Conservation (phyloP, 2,329 filamentous ascomycete species). For the Hyphodiscus sp. region DNA sequence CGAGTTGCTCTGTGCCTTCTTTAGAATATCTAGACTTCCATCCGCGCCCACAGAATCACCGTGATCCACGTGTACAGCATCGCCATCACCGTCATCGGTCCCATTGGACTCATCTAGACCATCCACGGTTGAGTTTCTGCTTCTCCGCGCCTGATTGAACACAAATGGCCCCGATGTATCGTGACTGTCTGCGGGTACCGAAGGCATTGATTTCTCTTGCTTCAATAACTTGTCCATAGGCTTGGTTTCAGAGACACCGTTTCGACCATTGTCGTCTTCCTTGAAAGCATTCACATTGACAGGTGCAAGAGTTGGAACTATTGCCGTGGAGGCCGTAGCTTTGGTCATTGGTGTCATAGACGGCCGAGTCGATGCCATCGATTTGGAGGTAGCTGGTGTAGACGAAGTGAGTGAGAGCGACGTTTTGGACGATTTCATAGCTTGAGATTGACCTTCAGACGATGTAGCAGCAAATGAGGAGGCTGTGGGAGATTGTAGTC, state of each 20-base stretch:
- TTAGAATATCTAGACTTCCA: conserved; percentile 19
- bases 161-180: conserved; percentile 13
- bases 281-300: conserved; percentile 43
- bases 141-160: conserved; percentile 14
- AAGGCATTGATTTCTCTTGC: not conserved
- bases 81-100: conserved; percentile 15
- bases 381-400: conserved; percentile 26
- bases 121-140: conserved; percentile 7
- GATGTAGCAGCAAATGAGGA: conserved; percentile 24
- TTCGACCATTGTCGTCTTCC: conserved; percentile 42
- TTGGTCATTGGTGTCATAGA: conserved; percentile 28
- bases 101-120: conserved; percentile 18
- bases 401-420: conserved; percentile 25
- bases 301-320: conserved; percentile 40
- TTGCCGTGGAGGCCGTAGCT: conserved; percentile 24
- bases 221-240: conserved; percentile 2
- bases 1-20: conserved; percentile 28
- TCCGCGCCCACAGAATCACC: conserved; percentile 18
- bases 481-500: conserved; percentile 27
- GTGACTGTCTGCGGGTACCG: conserved; percentile 1
- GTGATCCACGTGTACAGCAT: conserved; percentile 1
- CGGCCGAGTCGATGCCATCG: conserved; percentile 20
- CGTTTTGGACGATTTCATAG: conserved; percentile 27
- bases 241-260: conserved; percentile 1
- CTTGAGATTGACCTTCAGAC: conserved; percentile 27